Conservation (phyloP, 1,139 yeast genomes). For the Saccharomycopsis hybrid region DNA sequence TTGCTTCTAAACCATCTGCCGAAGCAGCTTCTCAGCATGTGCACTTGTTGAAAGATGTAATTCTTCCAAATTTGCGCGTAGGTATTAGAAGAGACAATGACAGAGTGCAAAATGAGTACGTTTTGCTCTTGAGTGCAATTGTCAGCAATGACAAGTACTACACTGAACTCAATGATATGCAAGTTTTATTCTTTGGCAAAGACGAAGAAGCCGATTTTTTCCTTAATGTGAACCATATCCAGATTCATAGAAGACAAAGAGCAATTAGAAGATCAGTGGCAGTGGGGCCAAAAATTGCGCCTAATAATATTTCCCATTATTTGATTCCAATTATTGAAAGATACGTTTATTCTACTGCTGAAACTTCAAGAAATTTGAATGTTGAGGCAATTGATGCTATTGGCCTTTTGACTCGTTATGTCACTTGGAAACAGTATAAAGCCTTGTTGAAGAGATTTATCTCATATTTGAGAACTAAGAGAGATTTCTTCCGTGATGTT, state of each 20-base stretch:
- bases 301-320: slow-evolving; percentile 67
- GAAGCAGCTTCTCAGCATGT: slow-evolving; percentile 30
- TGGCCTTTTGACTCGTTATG: slow-evolving; percentile 48
- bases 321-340: slow-evolving; percentile 80
- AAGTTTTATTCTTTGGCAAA: slow-evolving; percentile 50
- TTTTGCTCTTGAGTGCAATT: slow-evolving; percentile 57
- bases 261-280: slow-evolving; percentile 62
- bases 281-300: slow-evolving; percentile 34
- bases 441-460: slow-evolving; percentile 71
- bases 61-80: neutral
- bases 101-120: slow-evolving; percentile 63
- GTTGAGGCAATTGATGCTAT: slow-evolving; percentile 67
- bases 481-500: slow-evolving; percentile 49
- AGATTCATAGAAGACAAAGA: slow-evolving; percentile 76
- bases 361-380: slow-evolving; percentile 60
- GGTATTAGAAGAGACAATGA: slow-evolving; percentile 36
- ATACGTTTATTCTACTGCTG: slow-evolving; percentile 44
- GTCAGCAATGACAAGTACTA: slow-evolving; percentile 45
- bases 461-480: slow-evolving; percentile 44
- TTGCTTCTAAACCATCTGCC: slow-evolving; percentile 32
- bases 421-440: slow-evolving; percentile 76
- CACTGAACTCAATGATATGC: slow-evolving; percentile 61
- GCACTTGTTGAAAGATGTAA: slow-evolving; percentile 1
- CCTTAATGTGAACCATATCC: slow-evolving; percentile 74
- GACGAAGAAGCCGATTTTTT: slow-evolving; percentile 88